Evolutionary conservation across 2,329 filamentous ascomycete genomes (phyloP).

Genomic region (Aphanocladium album): DNA sequence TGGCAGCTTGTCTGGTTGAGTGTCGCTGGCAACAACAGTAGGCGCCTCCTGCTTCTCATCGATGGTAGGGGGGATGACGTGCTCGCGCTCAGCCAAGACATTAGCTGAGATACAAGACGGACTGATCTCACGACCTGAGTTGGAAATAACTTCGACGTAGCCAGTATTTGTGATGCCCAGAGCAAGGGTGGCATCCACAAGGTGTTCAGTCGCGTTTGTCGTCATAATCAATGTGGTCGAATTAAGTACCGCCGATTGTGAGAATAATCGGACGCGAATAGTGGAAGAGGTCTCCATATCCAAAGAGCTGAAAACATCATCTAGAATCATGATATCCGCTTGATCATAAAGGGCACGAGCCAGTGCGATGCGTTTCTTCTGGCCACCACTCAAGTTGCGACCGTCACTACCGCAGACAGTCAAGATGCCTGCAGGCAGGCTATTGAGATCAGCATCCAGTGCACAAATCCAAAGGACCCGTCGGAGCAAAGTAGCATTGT

Average conservation of each 20-base stretch:
- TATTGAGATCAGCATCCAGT: constrained; percentile 21
- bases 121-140: neutral
- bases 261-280: constrained; percentile 20
- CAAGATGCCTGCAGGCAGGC: constrained; percentile 27
- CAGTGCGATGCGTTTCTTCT: constrained; percentile 16
- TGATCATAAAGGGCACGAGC: constrained; percentile 27
- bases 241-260: neutral
- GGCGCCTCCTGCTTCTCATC: constrained; percentile 10
- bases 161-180: neutral
- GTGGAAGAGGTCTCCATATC: constrained; percentile 17
- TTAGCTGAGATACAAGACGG: neutral
- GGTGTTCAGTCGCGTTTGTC: constrained; percentile 18
- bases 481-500: constrained; percentile 26
- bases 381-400: constrained; percentile 21
- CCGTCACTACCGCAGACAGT: constrained; percentile 32
- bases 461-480: constrained; percentile 22
- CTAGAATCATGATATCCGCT: constrained; percentile 21
- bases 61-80: constrained; percentile 15
- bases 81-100: neutral
- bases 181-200: constrained; percentile 4
- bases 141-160: neutral
- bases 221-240: constrained; percentile 18
- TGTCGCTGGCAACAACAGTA: neutral
- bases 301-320: constrained; percentile 29
- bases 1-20: neutral